Evolutionary conservation across 176 grass and related monocot genomes (phyloP).

Genomic region (Bothriochloa decipiens): DNA sequence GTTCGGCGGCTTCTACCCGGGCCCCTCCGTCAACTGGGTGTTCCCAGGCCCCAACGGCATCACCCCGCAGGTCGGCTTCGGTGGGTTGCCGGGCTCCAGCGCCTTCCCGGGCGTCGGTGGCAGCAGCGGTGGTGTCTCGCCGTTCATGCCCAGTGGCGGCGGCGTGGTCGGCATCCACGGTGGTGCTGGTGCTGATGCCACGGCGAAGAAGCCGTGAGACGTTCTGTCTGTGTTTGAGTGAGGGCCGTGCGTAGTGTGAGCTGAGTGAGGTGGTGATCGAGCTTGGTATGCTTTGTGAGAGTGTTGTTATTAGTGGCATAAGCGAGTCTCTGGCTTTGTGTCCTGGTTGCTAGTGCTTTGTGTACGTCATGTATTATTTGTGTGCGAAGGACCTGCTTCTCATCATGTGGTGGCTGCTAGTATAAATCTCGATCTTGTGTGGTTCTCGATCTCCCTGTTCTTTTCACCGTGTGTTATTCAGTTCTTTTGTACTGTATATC

Average conservation of each 20-base stretch:
- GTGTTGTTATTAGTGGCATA: not conserved
- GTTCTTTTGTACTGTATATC: not conserved
- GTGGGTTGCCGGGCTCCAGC: conserved; percentile 41
- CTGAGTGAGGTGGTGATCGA: not conserved
- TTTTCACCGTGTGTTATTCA: not conserved
- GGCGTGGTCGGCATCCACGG: conserved; percentile 38
- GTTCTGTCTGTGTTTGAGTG: too few relatives aligned
- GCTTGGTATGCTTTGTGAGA: not conserved
- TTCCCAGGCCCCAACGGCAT: conserved; percentile 54
- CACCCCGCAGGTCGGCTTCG: conserved; percentile 46
- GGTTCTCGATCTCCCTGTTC: not conserved
- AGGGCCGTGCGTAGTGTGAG: too few relatives aligned
- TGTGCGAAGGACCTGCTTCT: not conserved
- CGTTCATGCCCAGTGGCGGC: not conserved
- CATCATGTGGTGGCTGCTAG: not conserved
- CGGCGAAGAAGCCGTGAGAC: conserved; percentile 43
- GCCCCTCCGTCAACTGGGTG: conserved; percentile 43
- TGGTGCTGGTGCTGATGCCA: not conserved
- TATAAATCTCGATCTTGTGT: not conserved
- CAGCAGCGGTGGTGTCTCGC: conserved; percentile 5
- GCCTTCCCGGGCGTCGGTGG: conserved; percentile 36
- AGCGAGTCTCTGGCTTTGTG: not conserved
- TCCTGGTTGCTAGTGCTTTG: not conserved
- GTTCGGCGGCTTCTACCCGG: conserved; percentile 58
- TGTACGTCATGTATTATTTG: not conserved